phyloP scores from a whole-genome alignment of 441 rosid species.

The Aquilaria agallochum region DNA sequence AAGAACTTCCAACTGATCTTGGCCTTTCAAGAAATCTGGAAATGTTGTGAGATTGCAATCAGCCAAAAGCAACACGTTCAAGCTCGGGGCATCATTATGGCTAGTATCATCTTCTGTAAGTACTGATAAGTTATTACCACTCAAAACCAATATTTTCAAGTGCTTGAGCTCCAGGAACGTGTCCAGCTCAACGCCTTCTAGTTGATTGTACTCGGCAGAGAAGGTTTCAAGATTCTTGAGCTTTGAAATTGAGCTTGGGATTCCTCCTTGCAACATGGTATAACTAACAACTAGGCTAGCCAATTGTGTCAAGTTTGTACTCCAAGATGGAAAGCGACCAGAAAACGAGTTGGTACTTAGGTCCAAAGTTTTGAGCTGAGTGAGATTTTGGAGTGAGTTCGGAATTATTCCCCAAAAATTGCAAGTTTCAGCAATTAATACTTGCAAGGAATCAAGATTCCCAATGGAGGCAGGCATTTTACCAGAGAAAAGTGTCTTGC shows the following conservation, averaged over 20 bases:
- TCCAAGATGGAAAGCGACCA: too few relatives aligned
- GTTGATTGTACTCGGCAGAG: conserved; percentile 2
- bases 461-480: too few relatives aligned
- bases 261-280: conserved; percentile 2
- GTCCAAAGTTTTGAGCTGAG: not conserved
- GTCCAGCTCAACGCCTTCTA: conserved; percentile 2
- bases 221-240: not conserved
- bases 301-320: not conserved
- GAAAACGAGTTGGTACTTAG: not conserved
- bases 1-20: not conserved
- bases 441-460: too few relatives aligned
- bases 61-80: not conserved
- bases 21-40: not conserved
- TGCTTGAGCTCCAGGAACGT: conserved; percentile 4
- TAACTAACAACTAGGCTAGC: not conserved
- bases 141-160: not conserved
- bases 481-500: too few relatives aligned
- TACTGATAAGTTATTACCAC: not conserved
- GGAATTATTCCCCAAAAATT: conserved; percentile 7
- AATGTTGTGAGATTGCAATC: conserved; percentile 5
- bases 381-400: too few relatives aligned
- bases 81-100: not conserved
- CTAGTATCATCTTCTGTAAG: not conserved
- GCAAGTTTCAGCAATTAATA: too few relatives aligned
- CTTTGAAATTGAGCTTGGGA: conserved; percentile 11